Base-by-base conservation (phyloP, 129 eudicot species). In the Ambrosia trifida region DNA sequence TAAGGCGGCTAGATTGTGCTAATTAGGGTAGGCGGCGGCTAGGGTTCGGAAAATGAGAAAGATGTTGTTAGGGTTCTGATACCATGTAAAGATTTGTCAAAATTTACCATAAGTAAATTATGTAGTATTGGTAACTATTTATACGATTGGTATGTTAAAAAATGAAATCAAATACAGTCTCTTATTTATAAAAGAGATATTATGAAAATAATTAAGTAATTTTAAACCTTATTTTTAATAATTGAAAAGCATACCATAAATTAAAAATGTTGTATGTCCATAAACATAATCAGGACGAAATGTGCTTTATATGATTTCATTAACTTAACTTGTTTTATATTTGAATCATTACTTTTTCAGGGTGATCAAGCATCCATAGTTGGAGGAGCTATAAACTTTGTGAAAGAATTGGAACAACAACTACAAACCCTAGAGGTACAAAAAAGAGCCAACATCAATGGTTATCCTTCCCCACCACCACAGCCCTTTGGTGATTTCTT, bases 351-450 rank as follows among this genome's bases (percentile, higher is more conserved):
- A 19, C 20, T 20, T 67, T 60, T 74, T 52, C 66, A 87, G 92
- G 88, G 86, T 59, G 92, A 87, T 76, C 92, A 87, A 69, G 92
- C 92, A 61, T 84, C 92, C 50, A 87, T 87, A 68, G 80, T 87
- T 69, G 92, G 83, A 40, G 92, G 89, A 73, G 92, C 92, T 57
- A 87, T 87, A 17, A 87, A 87, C 40, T 87, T 76, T 66, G 92
- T 87, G 63, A 87, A 84, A 72, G 83, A 87, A 64, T 78, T 87
- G 36, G 92, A 87, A 28, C 85, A 87, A 33, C 84, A 78, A 38
- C 69, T 87, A 46, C 92, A 87, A 84, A 64, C 75, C 61, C 76
- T 87, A 47, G 86, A 87, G 65, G 75, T 83, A 36, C 73, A 79
- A 30, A 82, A 81, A 49, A 65, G 78, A 65, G 16, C 74, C 51